These are phyloP conservation scores for Tolypocladium amazonense DNA, from an alignment of 2,329 filamentous ascomycete genomes.

Conservation along the genomic window DNA sequence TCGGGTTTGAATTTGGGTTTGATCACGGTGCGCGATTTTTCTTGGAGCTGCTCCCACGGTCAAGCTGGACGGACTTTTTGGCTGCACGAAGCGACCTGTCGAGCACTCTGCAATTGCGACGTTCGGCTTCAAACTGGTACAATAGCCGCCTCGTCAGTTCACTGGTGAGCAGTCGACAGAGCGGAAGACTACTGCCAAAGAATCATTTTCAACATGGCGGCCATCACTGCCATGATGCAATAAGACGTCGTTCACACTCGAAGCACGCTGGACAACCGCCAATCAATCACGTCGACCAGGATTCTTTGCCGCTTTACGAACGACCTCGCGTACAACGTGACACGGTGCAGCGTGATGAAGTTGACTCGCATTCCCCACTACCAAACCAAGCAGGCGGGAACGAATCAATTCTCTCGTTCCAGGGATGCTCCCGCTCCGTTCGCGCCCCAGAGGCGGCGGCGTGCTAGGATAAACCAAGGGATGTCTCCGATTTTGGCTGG, in stretches of 20 bases:
- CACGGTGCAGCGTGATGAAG: background rate
- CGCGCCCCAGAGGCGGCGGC: background rate
- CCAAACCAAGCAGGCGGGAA: constrained; percentile 2
- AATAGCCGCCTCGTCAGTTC: background rate
- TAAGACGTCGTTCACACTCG: background rate
- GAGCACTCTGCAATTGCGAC: background rate
- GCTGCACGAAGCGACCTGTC: background rate
- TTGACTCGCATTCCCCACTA: constrained; percentile 1
- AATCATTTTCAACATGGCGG: background rate
- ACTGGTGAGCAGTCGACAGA: background rate
- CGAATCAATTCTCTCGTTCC: constrained; percentile 1
- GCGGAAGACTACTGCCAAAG: background rate
- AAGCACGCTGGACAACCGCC: background rate
- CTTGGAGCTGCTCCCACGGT: background rate
- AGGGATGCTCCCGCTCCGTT: background rate
- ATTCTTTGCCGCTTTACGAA: background rate
- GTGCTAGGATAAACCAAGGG: background rate
- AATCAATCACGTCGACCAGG: background rate
- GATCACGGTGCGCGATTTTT: background rate
- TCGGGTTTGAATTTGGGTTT: background rate
- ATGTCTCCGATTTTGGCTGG: background rate
- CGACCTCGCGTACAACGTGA: background rate
- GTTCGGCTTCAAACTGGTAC: background rate
- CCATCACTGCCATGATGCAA: background rate
- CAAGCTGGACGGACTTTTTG: background rate